Conservation (phyloP, 345 rosid genomes). For the Citropsis articulata region DNA sequence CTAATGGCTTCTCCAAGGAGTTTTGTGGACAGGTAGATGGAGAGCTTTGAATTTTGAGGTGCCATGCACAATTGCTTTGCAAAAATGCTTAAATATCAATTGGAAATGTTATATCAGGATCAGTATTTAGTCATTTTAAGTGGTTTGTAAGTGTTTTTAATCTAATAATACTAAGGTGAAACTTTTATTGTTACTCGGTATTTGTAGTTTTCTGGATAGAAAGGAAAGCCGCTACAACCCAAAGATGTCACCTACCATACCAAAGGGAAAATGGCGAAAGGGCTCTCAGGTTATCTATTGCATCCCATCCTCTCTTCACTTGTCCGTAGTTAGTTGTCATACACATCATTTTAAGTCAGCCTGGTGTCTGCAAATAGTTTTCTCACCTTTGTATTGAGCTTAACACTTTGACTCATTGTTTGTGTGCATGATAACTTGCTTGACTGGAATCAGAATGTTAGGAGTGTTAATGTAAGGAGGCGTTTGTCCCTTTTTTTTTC, state of each 20-base stretch:
- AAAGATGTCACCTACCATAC: constrained; percentile 69
- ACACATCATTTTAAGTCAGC: background rate
- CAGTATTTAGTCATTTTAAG: constrained; percentile 17
- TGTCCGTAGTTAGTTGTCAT: background rate
- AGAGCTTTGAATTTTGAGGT: constrained; percentile 38
- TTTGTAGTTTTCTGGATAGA: constrained; percentile 62
- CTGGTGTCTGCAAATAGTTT: background rate
- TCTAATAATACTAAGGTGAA: background rate
- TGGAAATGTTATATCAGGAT: constrained; percentile 1
- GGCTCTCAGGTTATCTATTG: constrained; percentile 77
- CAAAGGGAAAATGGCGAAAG: constrained; percentile 71
- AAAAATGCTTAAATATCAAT: background rate
- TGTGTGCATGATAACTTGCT: background rate
- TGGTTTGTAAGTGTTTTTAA: background rate
- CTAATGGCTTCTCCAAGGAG: constrained; percentile 78
- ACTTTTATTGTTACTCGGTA: constrained; percentile 1
- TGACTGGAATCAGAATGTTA: background rate
- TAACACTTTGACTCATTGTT: background rate
- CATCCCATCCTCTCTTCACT: background rate
- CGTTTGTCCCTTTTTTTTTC: no score
- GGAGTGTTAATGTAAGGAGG: background rate
- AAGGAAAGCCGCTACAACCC: constrained; percentile 71
- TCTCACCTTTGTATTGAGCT: background rate
- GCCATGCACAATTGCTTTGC: constrained; percentile 26
- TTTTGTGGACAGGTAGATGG: constrained; percentile 90